phyloP scores from a whole-genome alignment of 805 yeast species.

The Kodamaea leandrae region DNA sequence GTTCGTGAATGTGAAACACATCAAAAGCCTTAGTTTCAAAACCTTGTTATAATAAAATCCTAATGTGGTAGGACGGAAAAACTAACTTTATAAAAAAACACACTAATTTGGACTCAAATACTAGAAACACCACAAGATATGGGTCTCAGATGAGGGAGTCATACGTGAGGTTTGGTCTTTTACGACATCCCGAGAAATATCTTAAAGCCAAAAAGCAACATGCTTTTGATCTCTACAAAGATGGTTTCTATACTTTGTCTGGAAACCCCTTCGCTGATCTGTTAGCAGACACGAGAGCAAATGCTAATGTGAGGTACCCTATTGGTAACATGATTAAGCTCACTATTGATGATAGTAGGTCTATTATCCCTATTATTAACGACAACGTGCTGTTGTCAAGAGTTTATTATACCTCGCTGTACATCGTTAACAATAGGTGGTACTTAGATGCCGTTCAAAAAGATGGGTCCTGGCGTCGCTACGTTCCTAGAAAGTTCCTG shows the following conservation, averaged over 20 bases:
- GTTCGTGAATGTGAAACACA: not conserved
- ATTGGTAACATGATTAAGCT: slow-evolving; percentile 26
- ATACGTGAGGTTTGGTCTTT: slow-evolving; percentile 28
- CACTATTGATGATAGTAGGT: slow-evolving; percentile 10
- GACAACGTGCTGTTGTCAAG: slow-evolving; percentile 3
- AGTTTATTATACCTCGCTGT: slow-evolving; percentile 20
- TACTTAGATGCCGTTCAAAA: slow-evolving; percentile 19
- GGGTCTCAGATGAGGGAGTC: too few relatives aligned
- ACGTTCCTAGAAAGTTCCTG: slow-evolving; percentile 26
- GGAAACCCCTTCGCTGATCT: slow-evolving; percentile 29
- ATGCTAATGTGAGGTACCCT: slow-evolving; percentile 26
- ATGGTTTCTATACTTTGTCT: slow-evolving; percentile 14
- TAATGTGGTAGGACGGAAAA: too few relatives aligned
- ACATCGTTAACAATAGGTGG: slow-evolving; percentile 22
- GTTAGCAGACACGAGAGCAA: slow-evolving; percentile 25
- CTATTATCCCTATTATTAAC: slow-evolving; percentile 12
- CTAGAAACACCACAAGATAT: too few relatives aligned
- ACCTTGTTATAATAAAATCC: not conserved
- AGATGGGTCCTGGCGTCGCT: slow-evolving; percentile 21
- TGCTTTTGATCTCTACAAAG: slow-evolving; percentile 17
- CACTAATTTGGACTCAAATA: too few relatives aligned
- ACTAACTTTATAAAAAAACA: not conserved
- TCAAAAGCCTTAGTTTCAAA: not conserved
- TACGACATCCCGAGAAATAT: slow-evolving; percentile 31
- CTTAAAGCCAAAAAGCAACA: slow-evolving; percentile 23